phyloP scores from a whole-genome alignment of 371 early-diverging fungal species.

The Mortierella sp. region DNA sequence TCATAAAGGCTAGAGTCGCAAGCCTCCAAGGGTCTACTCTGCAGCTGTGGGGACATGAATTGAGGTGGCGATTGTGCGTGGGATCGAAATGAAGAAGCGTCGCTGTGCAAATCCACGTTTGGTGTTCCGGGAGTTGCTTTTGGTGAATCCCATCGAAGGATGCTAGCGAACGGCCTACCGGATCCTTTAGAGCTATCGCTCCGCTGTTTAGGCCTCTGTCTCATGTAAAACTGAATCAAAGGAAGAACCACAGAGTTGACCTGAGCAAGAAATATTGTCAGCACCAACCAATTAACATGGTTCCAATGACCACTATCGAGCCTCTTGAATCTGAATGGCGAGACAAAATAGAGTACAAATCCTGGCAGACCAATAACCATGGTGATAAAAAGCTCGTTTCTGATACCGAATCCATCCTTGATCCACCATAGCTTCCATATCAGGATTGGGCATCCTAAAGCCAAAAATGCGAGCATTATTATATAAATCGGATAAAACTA shows the following conservation, averaged over 20 bases:
- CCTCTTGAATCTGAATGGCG: slow-evolving; percentile 38
- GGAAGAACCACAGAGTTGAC: slow-evolving; percentile 47
- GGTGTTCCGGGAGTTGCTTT: slow-evolving; percentile 28
- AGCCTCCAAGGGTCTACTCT: not conserved
- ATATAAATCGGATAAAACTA: slow-evolving; percentile 54
- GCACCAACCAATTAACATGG: slow-evolving; percentile 46
- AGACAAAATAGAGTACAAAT: slow-evolving; percentile 49
- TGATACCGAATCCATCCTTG: slow-evolving; percentile 53
- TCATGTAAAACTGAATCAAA: slow-evolving; percentile 35
- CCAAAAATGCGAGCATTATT: slow-evolving; percentile 39
- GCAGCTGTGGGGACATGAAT: slow-evolving; percentile 10
- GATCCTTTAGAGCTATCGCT: slow-evolving; percentile 3
- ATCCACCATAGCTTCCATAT: slow-evolving; percentile 52
- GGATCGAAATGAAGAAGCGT: slow-evolving; percentile 24
- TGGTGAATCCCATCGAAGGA: slow-evolving; percentile 45
- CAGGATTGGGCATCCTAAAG: slow-evolving; percentile 40
- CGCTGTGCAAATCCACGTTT: slow-evolving; percentile 18
- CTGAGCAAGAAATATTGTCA: slow-evolving; percentile 41
- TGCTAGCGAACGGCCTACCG: slow-evolving; percentile 16
- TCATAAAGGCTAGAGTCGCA: slow-evolving; percentile 24
- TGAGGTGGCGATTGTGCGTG: slow-evolving; percentile 19
- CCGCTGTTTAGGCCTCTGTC: slow-evolving; percentile 38
- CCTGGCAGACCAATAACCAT: slow-evolving; percentile 50
- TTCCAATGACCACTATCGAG: slow-evolving; percentile 53
- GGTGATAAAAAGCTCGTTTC: slow-evolving; percentile 49